Conservation (phyloP, 2,329 filamentous ascomycete species). For the Colletotrichum eleusines region DNA sequence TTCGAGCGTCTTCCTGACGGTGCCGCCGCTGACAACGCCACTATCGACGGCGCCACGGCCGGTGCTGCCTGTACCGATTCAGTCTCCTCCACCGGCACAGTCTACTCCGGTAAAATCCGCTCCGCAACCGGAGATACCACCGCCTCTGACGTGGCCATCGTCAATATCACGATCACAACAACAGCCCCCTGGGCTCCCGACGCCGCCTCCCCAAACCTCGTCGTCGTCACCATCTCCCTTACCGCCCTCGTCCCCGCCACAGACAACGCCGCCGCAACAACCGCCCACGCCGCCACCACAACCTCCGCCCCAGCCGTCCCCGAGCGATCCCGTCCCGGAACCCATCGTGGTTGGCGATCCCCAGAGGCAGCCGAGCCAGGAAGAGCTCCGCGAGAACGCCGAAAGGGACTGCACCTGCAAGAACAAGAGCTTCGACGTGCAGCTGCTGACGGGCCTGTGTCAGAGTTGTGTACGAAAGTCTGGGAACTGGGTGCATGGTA, state of each 20-base stretch:
- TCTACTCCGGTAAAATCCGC: not conserved
- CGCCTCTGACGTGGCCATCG: not conserved
- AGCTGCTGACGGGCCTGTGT: conserved; percentile 53
- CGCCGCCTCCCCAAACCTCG: not conserved
- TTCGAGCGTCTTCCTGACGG: conserved; percentile 5
- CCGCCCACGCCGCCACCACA: conserved; percentile 5
- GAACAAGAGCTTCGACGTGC: conserved; percentile 57
- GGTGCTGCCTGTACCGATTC: not conserved
- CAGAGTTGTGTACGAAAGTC: conserved; percentile 53
- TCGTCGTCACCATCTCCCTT: not conserved
- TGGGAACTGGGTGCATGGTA: conserved; percentile 50
- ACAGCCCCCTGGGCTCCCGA: not conserved
- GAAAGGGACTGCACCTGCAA: conserved; percentile 54
- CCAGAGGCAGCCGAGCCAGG: conserved; percentile 38
- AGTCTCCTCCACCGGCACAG: not conserved
- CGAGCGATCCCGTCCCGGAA: conserved; percentile 4
- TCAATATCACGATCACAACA: not conserved
- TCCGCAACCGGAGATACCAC: not conserved
- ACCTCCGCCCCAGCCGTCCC: conserved; percentile 5
- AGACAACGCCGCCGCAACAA: not conserved
- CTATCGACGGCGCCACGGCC: too few species aligned
- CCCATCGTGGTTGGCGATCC: conserved; percentile 42
- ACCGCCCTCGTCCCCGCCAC: not conserved
- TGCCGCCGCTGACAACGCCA: not conserved
- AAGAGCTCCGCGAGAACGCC: conserved; percentile 43